These are phyloP conservation scores for Aphanomyces euteiches DNA, from an alignment of 352 stramenopile species.

Conservation along the genomic window DNA sequence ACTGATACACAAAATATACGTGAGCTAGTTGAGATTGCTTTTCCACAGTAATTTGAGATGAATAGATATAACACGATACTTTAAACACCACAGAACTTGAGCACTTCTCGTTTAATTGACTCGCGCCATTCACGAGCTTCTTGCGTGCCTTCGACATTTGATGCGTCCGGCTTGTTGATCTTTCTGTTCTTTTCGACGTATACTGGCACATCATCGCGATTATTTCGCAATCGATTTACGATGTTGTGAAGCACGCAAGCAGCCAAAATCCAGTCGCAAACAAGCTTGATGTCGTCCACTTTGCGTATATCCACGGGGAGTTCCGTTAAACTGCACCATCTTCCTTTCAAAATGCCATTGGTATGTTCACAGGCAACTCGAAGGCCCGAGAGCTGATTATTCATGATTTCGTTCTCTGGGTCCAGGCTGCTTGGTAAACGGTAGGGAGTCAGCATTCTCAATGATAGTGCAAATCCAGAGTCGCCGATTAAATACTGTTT, in stretches of 20 bases:
- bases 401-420: conserved; percentile 6
- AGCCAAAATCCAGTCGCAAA: conserved; percentile 1
- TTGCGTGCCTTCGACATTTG: no score
- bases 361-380: not conserved
- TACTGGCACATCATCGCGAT: not conserved
- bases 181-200: not conserved
- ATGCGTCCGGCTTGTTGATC: no score
- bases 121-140: no score
- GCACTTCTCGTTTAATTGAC: no score
- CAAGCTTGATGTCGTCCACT: not conserved
- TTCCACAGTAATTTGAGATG: no score
- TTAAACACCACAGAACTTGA: no score
- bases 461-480: not conserved
- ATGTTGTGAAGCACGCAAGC: not conserved
- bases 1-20: no score
- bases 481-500: not conserved
- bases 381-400: conserved; percentile 1
- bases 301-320: not conserved
- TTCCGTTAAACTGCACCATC: not conserved
- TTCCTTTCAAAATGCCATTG: not conserved
- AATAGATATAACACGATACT: no score
- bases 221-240: not conserved
- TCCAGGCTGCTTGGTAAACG: conserved; percentile 2
- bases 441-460: conserved; percentile 12
- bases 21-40: no score